Conservation (phyloP, 306 rosid genomes). For the Ochetophila trinervis region DNA sequence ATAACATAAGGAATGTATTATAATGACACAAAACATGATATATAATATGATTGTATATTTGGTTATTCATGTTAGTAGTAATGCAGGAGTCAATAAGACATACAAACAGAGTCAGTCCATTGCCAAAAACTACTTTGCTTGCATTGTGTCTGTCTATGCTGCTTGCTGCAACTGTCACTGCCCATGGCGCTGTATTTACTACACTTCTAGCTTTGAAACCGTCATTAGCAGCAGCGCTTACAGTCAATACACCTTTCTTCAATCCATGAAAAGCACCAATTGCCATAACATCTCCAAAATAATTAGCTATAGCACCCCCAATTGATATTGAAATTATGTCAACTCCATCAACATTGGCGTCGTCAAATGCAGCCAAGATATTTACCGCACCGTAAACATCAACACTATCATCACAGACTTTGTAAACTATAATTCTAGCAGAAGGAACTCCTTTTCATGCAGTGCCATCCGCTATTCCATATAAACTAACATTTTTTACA, state of each 20-base stretch:
- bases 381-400: not conserved
- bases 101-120: slow-evolving; percentile 26
- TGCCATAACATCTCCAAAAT: slow-evolving; percentile 13
- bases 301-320: rapidly evolving
- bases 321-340: slow-evolving; percentile 32
- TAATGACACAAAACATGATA: not conserved
- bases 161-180: slow-evolving; percentile 42
- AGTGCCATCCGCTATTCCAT: slow-evolving; percentile 27
- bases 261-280: slow-evolving; percentile 44
- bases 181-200: slow-evolving; percentile 38
- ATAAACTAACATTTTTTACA: slow-evolving; percentile 16
- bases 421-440: slow-evolving; percentile 25
- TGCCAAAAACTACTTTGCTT: slow-evolving; percentile 34
- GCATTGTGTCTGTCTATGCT: slow-evolving; percentile 27
- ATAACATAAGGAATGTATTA: too few relatives aligned
- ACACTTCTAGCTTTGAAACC: slow-evolving; percentile 6
- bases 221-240: slow-evolving; percentile 30
- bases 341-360: slow-evolving; percentile 49
- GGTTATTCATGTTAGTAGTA: too few relatives aligned
- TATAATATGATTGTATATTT: too few relatives aligned
- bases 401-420: slow-evolving; percentile 4
- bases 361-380: slow-evolving; percentile 46
- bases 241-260: slow-evolving; percentile 40
- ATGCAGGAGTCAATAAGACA: not conserved
- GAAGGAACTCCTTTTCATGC: slow-evolving; percentile 38